Conservation (phyloP, 1,284 basidiomycete genomes). For the Rhodotorula sp. region DNA sequence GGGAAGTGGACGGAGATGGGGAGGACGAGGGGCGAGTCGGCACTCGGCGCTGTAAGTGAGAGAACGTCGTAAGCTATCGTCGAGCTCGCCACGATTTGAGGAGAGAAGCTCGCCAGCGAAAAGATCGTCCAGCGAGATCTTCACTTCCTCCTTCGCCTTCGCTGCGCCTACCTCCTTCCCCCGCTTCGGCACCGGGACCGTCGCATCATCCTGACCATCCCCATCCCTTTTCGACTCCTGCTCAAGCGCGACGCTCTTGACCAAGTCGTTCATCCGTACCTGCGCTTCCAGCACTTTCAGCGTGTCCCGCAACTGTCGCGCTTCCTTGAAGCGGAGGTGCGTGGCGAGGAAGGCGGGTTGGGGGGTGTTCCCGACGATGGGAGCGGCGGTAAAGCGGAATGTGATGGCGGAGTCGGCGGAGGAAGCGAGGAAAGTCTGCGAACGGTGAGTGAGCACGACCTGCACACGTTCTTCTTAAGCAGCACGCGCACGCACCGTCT, state of each 20-base stretch:
- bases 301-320: background rate
- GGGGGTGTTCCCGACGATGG: background rate
- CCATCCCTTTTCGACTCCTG: background rate
- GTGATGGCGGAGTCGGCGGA: background rate
- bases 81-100: background rate
- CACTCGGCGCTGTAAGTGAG: background rate
- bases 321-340: background rate
- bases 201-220: background rate
- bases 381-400: background rate
- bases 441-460: too few relatives aligned
- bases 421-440: background rate
- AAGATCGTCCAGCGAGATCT: slow-evolving; percentile 6
- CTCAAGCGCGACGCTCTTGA: background rate
- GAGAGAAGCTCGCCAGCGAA: background rate
- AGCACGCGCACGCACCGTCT: too few relatives aligned
- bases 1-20: background rate
- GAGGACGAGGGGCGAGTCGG: background rate
- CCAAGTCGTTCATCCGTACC: slow-evolving; percentile 1
- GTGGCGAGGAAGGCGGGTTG: background rate
- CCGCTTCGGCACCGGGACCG: background rate
- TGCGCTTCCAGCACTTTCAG: background rate
- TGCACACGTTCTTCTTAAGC: too few relatives aligned
- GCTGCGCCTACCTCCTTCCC: background rate
- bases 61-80: background rate
- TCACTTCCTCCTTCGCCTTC: background rate